Conservation (phyloP, 805 yeast genomes). For the Ogataea kodamae region DNA sequence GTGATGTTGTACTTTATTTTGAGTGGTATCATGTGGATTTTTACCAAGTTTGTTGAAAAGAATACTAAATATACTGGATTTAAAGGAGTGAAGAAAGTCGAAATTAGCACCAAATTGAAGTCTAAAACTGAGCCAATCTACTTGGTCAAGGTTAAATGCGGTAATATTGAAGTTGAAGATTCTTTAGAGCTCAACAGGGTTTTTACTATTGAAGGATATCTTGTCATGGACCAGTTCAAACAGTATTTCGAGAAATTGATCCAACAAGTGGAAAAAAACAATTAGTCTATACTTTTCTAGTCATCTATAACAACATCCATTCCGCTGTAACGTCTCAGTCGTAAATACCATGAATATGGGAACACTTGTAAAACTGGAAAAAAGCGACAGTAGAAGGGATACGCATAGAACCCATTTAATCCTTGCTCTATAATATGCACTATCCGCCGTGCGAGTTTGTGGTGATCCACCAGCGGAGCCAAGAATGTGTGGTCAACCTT, state of each 20-base stretch:
- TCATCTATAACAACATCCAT: constrained; percentile 28
- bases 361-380: constrained; percentile 40
- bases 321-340: constrained; percentile 26
- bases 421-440: constrained; percentile 36
- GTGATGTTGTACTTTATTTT: constrained; percentile 38
- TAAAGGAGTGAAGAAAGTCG: constrained; percentile 34
- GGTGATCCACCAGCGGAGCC: constrained; percentile 45
- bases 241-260: constrained; percentile 24
- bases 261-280: constrained; percentile 19
- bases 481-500: constrained; percentile 38
- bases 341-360: constrained; percentile 39
- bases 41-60: constrained; percentile 37
- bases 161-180: constrained; percentile 21
- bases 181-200: constrained; percentile 38
- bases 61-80: constrained; percentile 46
- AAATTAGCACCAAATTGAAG: constrained; percentile 36
- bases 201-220: constrained; percentile 46
- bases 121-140: constrained; percentile 46
- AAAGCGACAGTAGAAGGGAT: constrained; percentile 46
- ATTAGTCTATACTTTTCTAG: background rate
- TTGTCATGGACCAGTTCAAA: constrained; percentile 36
- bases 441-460: constrained; percentile 36
- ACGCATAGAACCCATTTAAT: constrained; percentile 39
- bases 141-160: constrained; percentile 33
- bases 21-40: constrained; percentile 35